Evolutionary conservation across 441 rosid genomes (phyloP), one percentile per base, ranked within the genome.

Genomic region (Adansonia grandidieri): DNA sequence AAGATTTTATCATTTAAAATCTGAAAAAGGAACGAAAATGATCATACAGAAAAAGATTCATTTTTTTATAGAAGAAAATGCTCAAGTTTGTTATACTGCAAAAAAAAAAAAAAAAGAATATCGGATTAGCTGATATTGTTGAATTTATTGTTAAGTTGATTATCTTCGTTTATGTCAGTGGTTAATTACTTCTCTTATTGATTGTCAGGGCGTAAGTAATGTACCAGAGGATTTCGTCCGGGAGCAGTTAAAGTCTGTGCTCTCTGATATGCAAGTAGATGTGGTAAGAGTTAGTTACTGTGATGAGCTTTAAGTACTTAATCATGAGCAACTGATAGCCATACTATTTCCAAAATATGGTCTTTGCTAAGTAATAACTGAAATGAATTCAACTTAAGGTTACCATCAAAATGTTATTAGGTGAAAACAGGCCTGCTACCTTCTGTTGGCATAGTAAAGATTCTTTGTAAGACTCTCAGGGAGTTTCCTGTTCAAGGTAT

Each of bases 371-470:
- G 37, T 61, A 20, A 22, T 22, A 28, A 53, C 28, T 72, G 50
- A 45, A 53, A 77, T 56, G 10, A 56, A 62, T 54, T 63, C 9
- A 75, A 32, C 60, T 50, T 67, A 42, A 47, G 45, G 74, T 79
- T 68, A 81, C 69, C 47, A 20, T 47, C 10, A 54, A 67, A 62
- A 37, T 75, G 61, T 51, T 80, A 2, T 65, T 79, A 95, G 99
- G 99, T 96, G 75, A 96, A 96, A 87, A 94, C 98, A 45, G 97
- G 99, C 79, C 90, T 96, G 98, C 89, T 96, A 53, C 95, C 98
- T 80, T 94, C 98, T 10, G 64, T 86, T 53, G 91, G 86, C 78
- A 86, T 89, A 78, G 86, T 90, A 65, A 88, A 87, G 81, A 86
- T 87, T 82, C 93, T 94, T 80, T 83, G 60, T 79, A 90, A 80